Evolutionary conservation across 176 grass and related monocot species (phyloP), one percentile per base, ranked within the genome.

Genomic region (Stipa capillata): DNA sequence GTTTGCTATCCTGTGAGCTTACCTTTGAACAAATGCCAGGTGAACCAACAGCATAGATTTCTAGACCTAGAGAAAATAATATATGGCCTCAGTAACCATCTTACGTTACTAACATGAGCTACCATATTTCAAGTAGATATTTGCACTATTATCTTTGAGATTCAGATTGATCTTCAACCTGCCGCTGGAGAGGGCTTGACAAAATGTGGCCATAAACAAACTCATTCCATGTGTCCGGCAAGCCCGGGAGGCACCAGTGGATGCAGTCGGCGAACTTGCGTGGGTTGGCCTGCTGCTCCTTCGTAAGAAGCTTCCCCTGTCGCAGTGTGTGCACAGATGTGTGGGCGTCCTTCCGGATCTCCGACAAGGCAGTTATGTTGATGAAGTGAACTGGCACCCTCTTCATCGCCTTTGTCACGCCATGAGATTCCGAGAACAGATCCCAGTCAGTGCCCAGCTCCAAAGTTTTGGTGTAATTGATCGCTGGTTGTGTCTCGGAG

Each of bases 401-500:
- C 82, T 60, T 88, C 82, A 93, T 87, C 1, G 80, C 84, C 34
- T 75, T 84, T 17, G 76, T 91, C 79, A 93, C 73, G 15, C 62
- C 59, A 37, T 86, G 74, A 25, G 90, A 89, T 16, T 59, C 74
- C 4, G 79, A 17, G 50, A 94, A 92, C 23, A 98, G 75, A 66
- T 89, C 85, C 92, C 92, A 98, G 29, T 98, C 95, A 4, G 95
- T 98, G 66, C 95, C 95, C 21, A 98, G 25, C 4, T 98, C 87
- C 71, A 94, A 53, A 10, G 73, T 52, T 33, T 85, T 72, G 0
- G 80, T 85, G 49, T 84, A 84, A 79, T 94, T 94, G 41, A 78
- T 69, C 35, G 73, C 90, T 32, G 95, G 95, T 58, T 83, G 73
- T 36, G 87, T 94, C 74, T 98, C 97, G 2, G 94, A 88, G 60